phyloP scores from a whole-genome alignment of 1,139 yeast genomes.

The Yamadazyma blattariae region DNA sequence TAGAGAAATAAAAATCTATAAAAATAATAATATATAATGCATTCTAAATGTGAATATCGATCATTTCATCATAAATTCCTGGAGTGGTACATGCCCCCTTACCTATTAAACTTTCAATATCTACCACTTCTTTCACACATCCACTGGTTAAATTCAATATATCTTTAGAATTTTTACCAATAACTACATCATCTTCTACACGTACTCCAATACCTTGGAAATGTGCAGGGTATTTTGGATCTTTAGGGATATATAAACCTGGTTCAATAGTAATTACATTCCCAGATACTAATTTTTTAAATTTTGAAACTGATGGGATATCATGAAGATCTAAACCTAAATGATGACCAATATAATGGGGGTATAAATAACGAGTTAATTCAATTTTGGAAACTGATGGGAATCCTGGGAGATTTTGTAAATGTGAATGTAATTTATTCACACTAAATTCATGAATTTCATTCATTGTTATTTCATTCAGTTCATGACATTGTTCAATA shows the following conservation, averaged over 20 bases:
- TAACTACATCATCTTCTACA: conserved; percentile 88
- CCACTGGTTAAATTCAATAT: conserved; percentile 65
- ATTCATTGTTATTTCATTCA: conserved; percentile 55
- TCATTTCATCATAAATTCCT: conserved; percentile 47
- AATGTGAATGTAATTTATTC: conserved; percentile 53
- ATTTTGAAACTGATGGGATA: conserved; percentile 58
- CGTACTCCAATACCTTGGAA: conserved; percentile 91
- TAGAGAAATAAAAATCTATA: neutral
- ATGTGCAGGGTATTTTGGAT: conserved; percentile 63
- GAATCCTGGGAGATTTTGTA: conserved; percentile 70
- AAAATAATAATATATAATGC: neutral
- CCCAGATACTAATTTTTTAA: conserved; percentile 48
- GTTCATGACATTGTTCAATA: conserved; percentile 61
- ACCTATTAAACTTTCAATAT: conserved; percentile 64
- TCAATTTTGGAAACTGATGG: conserved; percentile 46
- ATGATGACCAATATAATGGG: conserved; percentile 95
- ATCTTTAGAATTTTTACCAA: conserved; percentile 58
- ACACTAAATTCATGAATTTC: conserved; percentile 77
- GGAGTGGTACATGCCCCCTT: conserved; percentile 52
- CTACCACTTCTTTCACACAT: conserved; percentile 81
- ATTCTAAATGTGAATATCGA: conserved; percentile 18
- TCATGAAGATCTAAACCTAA: conserved; percentile 94
- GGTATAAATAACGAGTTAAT: conserved; percentile 62
- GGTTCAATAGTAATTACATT: conserved; percentile 94
- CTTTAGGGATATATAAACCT: conserved; percentile 82